These are phyloP conservation scores for Pseudogymnoascus sp. DNA, from an alignment of 2,329 filamentous ascomycete species.

Conservation along the genomic window DNA sequence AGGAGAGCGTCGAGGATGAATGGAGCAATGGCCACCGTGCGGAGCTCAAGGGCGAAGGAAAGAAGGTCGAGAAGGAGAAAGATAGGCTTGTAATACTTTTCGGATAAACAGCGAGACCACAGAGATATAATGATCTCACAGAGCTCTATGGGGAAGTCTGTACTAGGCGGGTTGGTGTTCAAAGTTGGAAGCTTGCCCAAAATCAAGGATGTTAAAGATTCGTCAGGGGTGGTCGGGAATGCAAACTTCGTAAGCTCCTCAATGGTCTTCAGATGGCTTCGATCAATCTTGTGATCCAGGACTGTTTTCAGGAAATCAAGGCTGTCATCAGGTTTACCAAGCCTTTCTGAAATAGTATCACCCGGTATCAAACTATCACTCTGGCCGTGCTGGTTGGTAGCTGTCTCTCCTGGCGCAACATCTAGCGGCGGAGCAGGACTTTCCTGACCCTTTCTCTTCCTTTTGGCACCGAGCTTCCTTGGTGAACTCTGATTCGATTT, in stretches of 20 bases:
- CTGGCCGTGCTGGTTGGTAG: background rate
- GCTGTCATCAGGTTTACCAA: slow-evolving; percentile 34
- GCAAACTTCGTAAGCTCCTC: slow-evolving; percentile 57
- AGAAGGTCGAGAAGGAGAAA: slow-evolving; percentile 57
- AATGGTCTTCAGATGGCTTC: slow-evolving; percentile 52
- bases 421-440: background rate
- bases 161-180: slow-evolving; percentile 40
- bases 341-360: slow-evolving; percentile 28
- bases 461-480: slow-evolving; percentile 52
- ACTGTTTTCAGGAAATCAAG: slow-evolving; percentile 30
- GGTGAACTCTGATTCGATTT: slow-evolving; percentile 44
- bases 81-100: slow-evolving; percentile 53
- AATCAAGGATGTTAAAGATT: slow-evolving; percentile 58
- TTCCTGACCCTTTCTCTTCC: slow-evolving; percentile 33
- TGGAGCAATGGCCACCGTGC: slow-evolving; percentile 50
- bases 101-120: slow-evolving; percentile 59
- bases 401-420: background rate
- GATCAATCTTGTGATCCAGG: slow-evolving; percentile 27
- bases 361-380: slow-evolving; percentile 21
- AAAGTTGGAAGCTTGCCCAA: slow-evolving; percentile 57
- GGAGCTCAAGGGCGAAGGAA: slow-evolving; percentile 53
- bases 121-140: slow-evolving; percentile 54
- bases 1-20: slow-evolving; percentile 50
- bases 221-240: slow-evolving; percentile 54
- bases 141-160: slow-evolving; percentile 52